Evolutionary conservation across 1,284 basidiomycete genomes (phyloP).

Genomic region (Leccinum ponderosum): DNA sequence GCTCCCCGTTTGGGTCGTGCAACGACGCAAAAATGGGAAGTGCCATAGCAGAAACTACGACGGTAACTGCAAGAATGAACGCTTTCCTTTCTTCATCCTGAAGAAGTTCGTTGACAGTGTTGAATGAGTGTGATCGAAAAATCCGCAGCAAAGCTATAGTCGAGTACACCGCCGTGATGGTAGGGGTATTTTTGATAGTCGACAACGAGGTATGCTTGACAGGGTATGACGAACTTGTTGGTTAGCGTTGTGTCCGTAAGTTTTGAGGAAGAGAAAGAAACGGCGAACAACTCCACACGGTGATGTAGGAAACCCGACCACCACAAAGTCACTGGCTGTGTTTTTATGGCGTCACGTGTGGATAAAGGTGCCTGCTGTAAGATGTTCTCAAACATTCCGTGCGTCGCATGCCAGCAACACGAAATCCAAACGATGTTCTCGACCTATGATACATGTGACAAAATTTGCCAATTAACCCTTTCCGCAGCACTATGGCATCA

Average conservation of each 20-base stretch:
- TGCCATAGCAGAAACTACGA: slow-evolving; percentile 29
- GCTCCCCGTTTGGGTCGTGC: slow-evolving; percentile 25
- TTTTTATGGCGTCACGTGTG: slow-evolving; percentile 21
- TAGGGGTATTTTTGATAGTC: slow-evolving; percentile 3
- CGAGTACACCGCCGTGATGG: slow-evolving; percentile 13
- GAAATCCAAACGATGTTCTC: not conserved
- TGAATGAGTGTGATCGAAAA: slow-evolving; percentile 26
- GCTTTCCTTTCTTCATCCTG: slow-evolving; percentile 29
- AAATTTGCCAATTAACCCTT: not conserved
- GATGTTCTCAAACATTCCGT: not conserved
- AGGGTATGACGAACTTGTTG: not conserved
- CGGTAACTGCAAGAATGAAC: slow-evolving; percentile 30
- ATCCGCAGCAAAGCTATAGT: slow-evolving; percentile 20
- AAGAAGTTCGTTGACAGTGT: slow-evolving; percentile 4
- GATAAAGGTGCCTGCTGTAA: not conserved
- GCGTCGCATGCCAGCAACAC: not conserved
- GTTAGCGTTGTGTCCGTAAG: not conserved
- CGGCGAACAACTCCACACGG: not conserved
- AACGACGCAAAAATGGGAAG: slow-evolving; percentile 29
- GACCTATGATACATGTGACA: not conserved
- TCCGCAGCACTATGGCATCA: not conserved
- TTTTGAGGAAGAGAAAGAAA: not conserved
- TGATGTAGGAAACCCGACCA: slow-evolving; percentile 12
- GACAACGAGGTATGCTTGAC: not conserved
- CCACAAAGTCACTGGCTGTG: slow-evolving; percentile 25